Percentiles rank a stretch among this genome's conserved stretches.
Conservation (phyloP, 2,329 filamentous ascomycete species). For the Teratosphaeria pseudoeucalypti region DNA sequence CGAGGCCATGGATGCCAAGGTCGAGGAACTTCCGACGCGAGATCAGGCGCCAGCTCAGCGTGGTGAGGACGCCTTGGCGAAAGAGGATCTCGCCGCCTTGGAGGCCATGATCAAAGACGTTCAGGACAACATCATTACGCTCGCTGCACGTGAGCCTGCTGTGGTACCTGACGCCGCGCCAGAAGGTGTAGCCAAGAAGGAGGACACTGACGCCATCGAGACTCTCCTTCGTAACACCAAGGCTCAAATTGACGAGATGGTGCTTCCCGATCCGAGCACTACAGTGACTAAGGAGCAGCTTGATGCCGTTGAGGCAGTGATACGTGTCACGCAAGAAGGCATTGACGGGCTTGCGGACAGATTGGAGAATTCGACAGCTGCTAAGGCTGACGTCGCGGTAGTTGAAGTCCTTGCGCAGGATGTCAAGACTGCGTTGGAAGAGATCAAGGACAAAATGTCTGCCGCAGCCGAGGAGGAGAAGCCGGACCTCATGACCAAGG, state of each 20-base stretch:
- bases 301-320: constrained; percentile 54
- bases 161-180: constrained; percentile 8
- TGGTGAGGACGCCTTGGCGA: constrained; percentile 29
- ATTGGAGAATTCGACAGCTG: constrained; percentile 57
- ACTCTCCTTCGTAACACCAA: constrained; percentile 85
- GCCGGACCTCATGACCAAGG: constrained; percentile 59
- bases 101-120: constrained; percentile 44
- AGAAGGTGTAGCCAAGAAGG: constrained; percentile 55
- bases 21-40: constrained; percentile 35
- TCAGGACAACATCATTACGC: constrained; percentile 47
- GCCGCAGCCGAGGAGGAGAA: constrained; percentile 35
- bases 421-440: constrained; percentile 64
- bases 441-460: constrained; percentile 37
- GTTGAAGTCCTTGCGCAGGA: constrained; percentile 73
- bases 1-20: constrained; percentile 57
- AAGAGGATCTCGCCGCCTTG: constrained; percentile 43
- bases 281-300: constrained; percentile 53
- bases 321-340: constrained; percentile 65
- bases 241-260: constrained; percentile 72
- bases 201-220: constrained; percentile 85
- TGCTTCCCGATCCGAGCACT: constrained; percentile 54
- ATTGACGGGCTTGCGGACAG: constrained; percentile 57
- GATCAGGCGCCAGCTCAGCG: constrained; percentile 29
- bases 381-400: constrained; percentile 66
- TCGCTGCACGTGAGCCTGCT: constrained; percentile 29